Evolutionary conservation across 148 eudicot species (phyloP).

Genomic region (Euryodendron excelsum): DNA sequence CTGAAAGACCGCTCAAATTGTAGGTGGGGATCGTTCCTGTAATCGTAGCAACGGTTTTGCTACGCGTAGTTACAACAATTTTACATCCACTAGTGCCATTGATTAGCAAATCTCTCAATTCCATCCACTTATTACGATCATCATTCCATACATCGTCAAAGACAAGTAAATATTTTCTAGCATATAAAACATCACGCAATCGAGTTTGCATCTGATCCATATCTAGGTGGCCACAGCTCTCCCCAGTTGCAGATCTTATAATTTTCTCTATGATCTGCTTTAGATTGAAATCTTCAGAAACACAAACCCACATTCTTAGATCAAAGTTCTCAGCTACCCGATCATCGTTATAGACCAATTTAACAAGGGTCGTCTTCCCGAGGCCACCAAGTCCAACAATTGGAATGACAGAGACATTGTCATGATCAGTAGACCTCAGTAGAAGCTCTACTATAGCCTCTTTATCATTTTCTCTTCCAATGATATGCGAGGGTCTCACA

Average conservation of each 20-base stretch:
- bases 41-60: constrained; percentile 12
- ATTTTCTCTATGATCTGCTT: constrained; percentile 16
- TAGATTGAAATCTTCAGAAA: constrained; percentile 22
- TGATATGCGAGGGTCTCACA: constrained; percentile 14
- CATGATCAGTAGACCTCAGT: constrained; percentile 5
- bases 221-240: background rate
- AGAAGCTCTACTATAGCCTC: constrained; percentile 18
- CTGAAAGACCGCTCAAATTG: constrained; percentile 27
- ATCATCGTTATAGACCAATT: constrained; percentile 25
- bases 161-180: constrained; percentile 28
- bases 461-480: constrained; percentile 38
- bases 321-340: constrained; percentile 15
- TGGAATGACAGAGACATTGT: constrained; percentile 23
- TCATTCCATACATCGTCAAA: constrained; percentile 39
- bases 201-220: constrained; percentile 16
- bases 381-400: constrained; percentile 36
- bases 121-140: constrained; percentile 6
- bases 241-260: background rate
- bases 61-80: constrained; percentile 41
- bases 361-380: constrained; percentile 39
- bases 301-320: constrained; percentile 32
- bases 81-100: constrained; percentile 26
- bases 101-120: constrained; percentile 14
- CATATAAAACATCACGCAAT: background rate
- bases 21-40: constrained; percentile 14